phyloP scores from a whole-genome alignment of 176 grass and related monocot genomes.

The Avena sativa region DNA sequence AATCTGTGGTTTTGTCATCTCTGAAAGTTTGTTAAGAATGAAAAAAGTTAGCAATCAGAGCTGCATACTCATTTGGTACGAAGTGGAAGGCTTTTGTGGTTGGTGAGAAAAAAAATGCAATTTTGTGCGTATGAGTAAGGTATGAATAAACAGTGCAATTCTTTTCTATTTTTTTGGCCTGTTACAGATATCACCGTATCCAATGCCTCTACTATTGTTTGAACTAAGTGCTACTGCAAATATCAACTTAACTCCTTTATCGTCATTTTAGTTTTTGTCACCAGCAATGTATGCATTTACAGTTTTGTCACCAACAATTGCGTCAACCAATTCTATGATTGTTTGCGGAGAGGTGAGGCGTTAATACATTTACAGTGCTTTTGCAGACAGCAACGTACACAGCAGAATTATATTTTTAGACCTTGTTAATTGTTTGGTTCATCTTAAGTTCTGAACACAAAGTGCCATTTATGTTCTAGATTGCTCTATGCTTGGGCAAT shows the following conservation, averaged over 20 bases:
- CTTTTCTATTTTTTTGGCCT: neutral
- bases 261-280: neutral
- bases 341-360: neutral
- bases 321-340: neutral
- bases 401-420: neutral
- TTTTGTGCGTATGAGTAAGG: neutral
- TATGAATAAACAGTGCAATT: neutral
- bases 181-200: neutral
- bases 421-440: neutral
- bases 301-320: neutral
- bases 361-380: neutral
- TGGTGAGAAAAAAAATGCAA: slow-evolving; percentile 11
- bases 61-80: neutral
- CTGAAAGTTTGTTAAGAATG: neutral
- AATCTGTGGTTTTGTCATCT: neutral
- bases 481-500: neutral
- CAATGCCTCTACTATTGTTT: neutral
- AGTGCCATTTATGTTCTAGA: slow-evolving; percentile 2
- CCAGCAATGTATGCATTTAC: neutral
- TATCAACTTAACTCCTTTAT: slow-evolving; percentile 1
- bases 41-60: neutral
- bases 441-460: neutral
- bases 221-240: neutral
- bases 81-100: slow-evolving; percentile 11
- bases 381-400: neutral